Conservation (phyloP, 257 asterid genomes). For the Solanum chaucha region DNA sequence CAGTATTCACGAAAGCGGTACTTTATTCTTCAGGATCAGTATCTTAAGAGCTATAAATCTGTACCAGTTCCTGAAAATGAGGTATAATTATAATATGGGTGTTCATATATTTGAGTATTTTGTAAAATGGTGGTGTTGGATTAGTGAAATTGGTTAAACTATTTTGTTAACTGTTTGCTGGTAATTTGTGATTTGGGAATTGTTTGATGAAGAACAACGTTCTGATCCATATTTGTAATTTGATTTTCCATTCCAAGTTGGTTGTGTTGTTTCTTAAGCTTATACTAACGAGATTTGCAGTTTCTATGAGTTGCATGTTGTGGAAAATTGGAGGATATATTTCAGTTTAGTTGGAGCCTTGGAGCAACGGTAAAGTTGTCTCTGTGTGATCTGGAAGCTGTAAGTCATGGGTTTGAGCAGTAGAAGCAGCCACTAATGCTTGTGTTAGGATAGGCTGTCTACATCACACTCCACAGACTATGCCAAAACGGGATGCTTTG, state of each 20-base stretch:
- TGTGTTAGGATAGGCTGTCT: background rate
- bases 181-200: background rate
- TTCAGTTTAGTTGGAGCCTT: background rate
- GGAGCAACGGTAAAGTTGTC: background rate
- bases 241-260: background rate
- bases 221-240: background rate
- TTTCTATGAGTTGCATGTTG: background rate
- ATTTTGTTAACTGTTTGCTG: background rate
- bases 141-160: background rate
- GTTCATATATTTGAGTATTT: background rate
- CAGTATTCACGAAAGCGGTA: constrained; percentile 82
- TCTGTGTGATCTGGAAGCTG: background rate
- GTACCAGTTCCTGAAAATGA: constrained; percentile 48
- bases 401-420: background rate
- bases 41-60: constrained; percentile 78
- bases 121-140: background rate
- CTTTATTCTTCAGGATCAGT: constrained; percentile 79
- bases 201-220: background rate
- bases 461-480: background rate
- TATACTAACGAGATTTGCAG: background rate
- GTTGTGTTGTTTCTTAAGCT: background rate
- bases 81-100: constrained; percentile 20
- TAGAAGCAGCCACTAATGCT: background rate
- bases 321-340: background rate
- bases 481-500: background rate